phyloP scores from a whole-genome alignment of 163 green algal species.

The Botryococcus braunii region DNA sequence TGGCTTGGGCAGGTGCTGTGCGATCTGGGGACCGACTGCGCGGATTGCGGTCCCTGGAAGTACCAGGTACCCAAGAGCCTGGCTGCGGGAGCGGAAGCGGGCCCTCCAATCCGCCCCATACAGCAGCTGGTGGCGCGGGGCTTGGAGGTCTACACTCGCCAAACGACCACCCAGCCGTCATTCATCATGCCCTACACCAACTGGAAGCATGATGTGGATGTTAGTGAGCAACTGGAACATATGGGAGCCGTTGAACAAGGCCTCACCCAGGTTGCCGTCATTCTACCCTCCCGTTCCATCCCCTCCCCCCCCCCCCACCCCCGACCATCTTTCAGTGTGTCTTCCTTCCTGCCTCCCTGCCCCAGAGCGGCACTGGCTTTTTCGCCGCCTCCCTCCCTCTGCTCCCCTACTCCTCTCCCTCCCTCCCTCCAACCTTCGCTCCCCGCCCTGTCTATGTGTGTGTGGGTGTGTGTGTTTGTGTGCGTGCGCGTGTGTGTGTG shows the following conservation, averaged over 20 bases:
- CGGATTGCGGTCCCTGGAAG: conserved; percentile 36
- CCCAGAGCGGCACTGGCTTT: too few relatives aligned
- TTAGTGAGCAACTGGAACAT: conserved; percentile 31
- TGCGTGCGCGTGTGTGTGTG: too few relatives aligned
- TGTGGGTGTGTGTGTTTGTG: too few relatives aligned
- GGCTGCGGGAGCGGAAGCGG: neutral
- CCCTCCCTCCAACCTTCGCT: too few relatives aligned
- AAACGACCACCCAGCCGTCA: conserved; percentile 10
- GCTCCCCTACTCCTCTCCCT: too few relatives aligned
- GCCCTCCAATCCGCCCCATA: too few relatives aligned
- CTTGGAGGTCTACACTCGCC: conserved; percentile 11
- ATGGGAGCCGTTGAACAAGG: conserved; percentile 7
- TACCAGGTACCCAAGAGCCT: neutral
- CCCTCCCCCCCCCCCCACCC: too few relatives aligned
- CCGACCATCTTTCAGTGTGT: too few relatives aligned
- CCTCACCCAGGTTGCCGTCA: conserved; percentile 9
- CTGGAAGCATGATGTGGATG: conserved; percentile 44
- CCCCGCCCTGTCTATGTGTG: too few relatives aligned
- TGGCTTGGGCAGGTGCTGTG: conserved; percentile 25
- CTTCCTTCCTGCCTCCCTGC: too few relatives aligned
- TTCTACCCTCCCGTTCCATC: too few relatives aligned
- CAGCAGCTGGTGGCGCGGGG: conserved; percentile 12
- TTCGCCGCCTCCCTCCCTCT: too few relatives aligned
- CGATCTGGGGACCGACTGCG: conserved; percentile 48
- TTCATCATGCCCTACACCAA: conserved; percentile 53